Base-by-base conservation (phyloP, 2,329 filamentous ascomycete species). In the Aspergillus pseudoterreus region DNA sequence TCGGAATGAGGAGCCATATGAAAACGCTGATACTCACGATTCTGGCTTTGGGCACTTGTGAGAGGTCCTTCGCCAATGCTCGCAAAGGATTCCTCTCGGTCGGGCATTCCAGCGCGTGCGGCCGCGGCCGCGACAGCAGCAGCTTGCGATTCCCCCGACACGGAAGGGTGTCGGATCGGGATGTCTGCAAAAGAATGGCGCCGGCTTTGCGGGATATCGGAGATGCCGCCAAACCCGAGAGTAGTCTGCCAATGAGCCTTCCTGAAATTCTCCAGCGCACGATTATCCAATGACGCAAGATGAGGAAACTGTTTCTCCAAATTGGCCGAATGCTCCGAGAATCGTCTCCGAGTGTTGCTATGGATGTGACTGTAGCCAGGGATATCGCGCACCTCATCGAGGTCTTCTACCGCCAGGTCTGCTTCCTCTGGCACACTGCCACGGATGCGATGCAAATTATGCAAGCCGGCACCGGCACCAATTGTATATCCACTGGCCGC, bases 111-210 rank as follows among this genome's bases (percentile, higher is more conserved):
- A 50, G 58, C 48, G 27, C 61, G 35, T n/a, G 35, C 35, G 15
- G 35, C 35, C 11, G 35, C 35, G 14, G 62, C 33, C 48, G 45
- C 52, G 27, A 30, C 27, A 30, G 27, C 58, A 43, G 62, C 33
- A 49, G 45, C 52, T 45, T 70, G 61, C 22, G 63, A 48, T 41
- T 73, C 68, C 60, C 68, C 58, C 53, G 68, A 63, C 45, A 77
- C 65, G 10, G 76, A 78, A 24, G 64, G 63, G 47, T 78, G 73
- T 39, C 76, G 70, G 33, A 75, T 73, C 10, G 76, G 75, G 41
- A 78, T 73, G 54, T 78, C 76, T 24, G 76, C 76, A 52, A 79
- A 78, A 14, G 76, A 78, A 59, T 79, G 76, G 17, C 76, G 74
- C 35, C 76, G 74, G 56, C 76, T 78, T 56, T 78, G 76, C 27